phyloP scores from a whole-genome alignment of 2,329 filamentous ascomycete species.

The Aspergillus niger region DNA sequence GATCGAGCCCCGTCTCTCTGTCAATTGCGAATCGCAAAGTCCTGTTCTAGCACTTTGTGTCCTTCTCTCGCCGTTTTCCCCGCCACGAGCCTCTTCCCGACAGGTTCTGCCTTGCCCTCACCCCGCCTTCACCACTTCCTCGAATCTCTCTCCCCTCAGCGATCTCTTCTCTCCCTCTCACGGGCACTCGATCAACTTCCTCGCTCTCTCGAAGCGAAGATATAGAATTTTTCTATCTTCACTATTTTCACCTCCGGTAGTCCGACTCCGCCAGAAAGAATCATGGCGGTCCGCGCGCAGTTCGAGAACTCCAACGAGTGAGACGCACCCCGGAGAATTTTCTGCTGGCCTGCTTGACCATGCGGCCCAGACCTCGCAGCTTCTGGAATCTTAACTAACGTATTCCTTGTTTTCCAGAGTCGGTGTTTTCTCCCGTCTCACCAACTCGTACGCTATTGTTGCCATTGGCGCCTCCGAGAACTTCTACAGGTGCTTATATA shows the following conservation, averaged over 20 bases:
- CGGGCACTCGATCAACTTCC: not conserved
- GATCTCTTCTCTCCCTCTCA: not conserved
- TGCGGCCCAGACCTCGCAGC: not conserved
- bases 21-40: not conserved
- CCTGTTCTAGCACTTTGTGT: not conserved
- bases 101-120: slow-evolving; percentile 4
- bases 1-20: not conserved
- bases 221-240: not conserved
- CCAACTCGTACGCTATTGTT: slow-evolving; percentile 94
- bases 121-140: slow-evolving; percentile 3
- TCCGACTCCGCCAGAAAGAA: slow-evolving; percentile 9
- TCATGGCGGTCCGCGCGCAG: slow-evolving; percentile 52
- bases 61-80: not conserved
- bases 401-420: slow-evolving; percentile 60
- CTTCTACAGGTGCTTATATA: slow-evolving; percentile 75
- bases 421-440: slow-evolving; percentile 94
- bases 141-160: not conserved
- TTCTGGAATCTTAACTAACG: slow-evolving; percentile 1
- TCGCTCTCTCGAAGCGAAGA: not conserved
- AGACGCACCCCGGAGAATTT: slow-evolving; percentile 15
- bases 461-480: slow-evolving; percentile 95
- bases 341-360: not conserved
- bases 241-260: not conserved
- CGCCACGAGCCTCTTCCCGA: not conserved
- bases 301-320: slow-evolving; percentile 56